phyloP scores from a whole-genome alignment of 1,284 basidiomycete species.

The Cryptococcus sp. region DNA sequence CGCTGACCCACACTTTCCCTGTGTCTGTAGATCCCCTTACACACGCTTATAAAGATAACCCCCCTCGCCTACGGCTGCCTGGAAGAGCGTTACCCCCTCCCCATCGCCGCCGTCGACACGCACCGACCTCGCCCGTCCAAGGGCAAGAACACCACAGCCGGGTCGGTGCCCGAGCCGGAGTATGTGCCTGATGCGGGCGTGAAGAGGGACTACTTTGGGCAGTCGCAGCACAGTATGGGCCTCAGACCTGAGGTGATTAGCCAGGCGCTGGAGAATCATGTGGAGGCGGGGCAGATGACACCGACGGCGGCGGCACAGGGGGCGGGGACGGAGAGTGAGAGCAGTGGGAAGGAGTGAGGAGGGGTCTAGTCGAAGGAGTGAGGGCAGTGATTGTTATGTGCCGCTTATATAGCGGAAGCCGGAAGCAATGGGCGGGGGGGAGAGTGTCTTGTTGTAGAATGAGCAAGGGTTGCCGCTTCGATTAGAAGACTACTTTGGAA shows the following conservation, averaged over 20 bases:
- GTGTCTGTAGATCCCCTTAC: slow-evolving; percentile 64
- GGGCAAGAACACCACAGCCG: slow-evolving; percentile 11
- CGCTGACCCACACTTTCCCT: neutral
- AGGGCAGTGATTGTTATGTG: neutral
- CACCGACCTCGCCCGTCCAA: slow-evolving; percentile 77
- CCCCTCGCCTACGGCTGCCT: slow-evolving; percentile 98
- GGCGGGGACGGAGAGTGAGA: neutral
- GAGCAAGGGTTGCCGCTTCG: too few relatives aligned
- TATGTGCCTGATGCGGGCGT: neutral
- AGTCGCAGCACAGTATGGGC: slow-evolving; percentile 11
- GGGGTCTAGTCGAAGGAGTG: neutral
- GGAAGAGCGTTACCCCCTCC: slow-evolving; percentile 83
- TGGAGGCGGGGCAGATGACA: slow-evolving; percentile 22
- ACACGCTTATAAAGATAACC: slow-evolving; percentile 97
- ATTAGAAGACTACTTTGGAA: too few relatives aligned
- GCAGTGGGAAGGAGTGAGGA: neutral
- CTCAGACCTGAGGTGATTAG: slow-evolving; percentile 18
- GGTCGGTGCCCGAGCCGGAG: neutral
- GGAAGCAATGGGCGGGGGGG: too few relatives aligned
- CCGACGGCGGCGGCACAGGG: slow-evolving; percentile 12
- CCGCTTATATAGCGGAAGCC: neutral
- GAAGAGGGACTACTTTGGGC: slow-evolving; percentile 33
- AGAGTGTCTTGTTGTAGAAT: too few relatives aligned
- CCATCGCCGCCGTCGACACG: slow-evolving; percentile 88
- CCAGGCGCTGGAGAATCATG: slow-evolving; percentile 20